Base-by-base conservation (phyloP, 139 green algal species). In the Asterochloris sp. region DNA sequence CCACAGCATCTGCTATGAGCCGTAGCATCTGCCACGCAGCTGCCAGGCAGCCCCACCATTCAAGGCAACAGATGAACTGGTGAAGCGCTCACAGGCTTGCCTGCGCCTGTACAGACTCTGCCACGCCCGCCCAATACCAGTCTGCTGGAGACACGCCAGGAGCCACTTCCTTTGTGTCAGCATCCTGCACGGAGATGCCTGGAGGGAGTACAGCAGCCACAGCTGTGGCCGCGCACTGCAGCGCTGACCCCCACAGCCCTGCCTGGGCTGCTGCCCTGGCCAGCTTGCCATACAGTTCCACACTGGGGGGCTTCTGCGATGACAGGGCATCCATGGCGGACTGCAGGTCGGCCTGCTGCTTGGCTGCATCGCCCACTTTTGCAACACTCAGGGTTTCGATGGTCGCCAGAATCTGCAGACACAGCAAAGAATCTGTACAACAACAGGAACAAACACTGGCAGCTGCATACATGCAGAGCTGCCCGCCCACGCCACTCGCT, bases 271-370 rank as follows among this genome's bases (percentile, higher is more conserved):
- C 87, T 26, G 89, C 89, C 13, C 83, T 71, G 10, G 87, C 83
- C 2, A 91, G 85, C 85, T 90, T 90, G 11, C 84, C 76, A 85
- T 87, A 90, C 64, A 92, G 83, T 85, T 92, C 87, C 28, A 91
- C 61, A 26, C 87, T 90, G 21, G 87, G 69, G 15, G 82, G 69
- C 12, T 88, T 87, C 79, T 89, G 71, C 17, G 78, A 47, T 17
- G 86, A 76, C 69, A 91, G 84, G 29, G 87, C 71, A 13, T 80
- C 66, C 28, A 90, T 77, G 10, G 86, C 88, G 10, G 63, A 60
- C 62, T 78, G 47, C 15, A 75, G 66, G 16, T 83, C 64, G 2
- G 71, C 27, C 27, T 63, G 61, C n/a, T 75, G 69, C 73, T 78
- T 79, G 21, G 47, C 54, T 76, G 28, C 64, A 28, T 78, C 83